Base-by-base conservation (phyloP, 176 grass and related monocot genomes). In the Bolboschoenus planiculmis region DNA sequence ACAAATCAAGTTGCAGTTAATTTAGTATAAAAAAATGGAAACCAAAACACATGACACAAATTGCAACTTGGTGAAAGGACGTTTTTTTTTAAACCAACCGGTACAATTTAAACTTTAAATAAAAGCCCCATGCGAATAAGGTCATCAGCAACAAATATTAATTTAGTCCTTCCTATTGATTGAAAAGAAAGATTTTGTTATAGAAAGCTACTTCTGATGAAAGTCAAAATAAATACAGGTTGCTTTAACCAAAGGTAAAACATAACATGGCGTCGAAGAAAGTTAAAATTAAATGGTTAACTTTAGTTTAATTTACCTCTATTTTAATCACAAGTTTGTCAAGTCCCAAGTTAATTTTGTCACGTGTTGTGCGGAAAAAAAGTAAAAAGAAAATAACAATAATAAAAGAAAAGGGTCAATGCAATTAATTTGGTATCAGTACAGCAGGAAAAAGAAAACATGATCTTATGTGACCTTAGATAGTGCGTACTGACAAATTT, bases 341-440 rank as follows among this genome's bases (percentile, higher is more conserved):
- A 75, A 75, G 71, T 75, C 10, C 68, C 68, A 31, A 77, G 27
- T 31, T 29, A 77, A 77, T 51, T 77, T 31, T 77, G 4, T 77
- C 44, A 33, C 72, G 6, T 31, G 43, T 75, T 24, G 13, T 51
- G 44, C 14, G 26, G 1, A 51, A 51, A 47, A 68, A 76, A 9
- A 13, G 20, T 13, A 43, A 73, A 23, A 44, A 26, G 23, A 10
- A 74, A 50, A 20, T n/a, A 63, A 70, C 36, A 30, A 16, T 3
- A 43, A 44, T 4, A 46, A 44, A 24, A 44, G 23, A 26, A 26
- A 46, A 73, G 0, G 21, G 3, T 37, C 40, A 44, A 71, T 24
- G 46, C 68, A 39, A 67, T 73, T 27, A 64, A 64, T 14, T 14
- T 11, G 8, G 20, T n/a, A 42, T 9, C 20, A 14, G 39, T 46